Conservation (phyloP, 139 green algal species). For the Volvox africanus region DNA sequence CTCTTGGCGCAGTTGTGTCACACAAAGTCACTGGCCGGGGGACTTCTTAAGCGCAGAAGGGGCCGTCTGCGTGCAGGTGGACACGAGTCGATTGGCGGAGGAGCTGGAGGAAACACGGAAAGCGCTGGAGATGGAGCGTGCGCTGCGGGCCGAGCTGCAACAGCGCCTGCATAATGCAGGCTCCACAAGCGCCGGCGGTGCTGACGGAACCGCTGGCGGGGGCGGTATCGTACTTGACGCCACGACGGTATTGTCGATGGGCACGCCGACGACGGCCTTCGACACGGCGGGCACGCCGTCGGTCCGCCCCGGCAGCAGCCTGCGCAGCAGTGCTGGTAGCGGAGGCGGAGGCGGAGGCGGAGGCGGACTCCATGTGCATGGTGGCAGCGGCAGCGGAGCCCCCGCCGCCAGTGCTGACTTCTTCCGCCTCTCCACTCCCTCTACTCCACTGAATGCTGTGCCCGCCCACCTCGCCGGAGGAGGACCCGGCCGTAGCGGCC, state of each 20-base stretch:
- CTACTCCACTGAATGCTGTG: constrained; percentile 23
- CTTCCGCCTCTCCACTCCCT: constrained; percentile 41
- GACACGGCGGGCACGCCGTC: not conserved
- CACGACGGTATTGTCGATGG: not conserved
- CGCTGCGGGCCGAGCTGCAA: constrained; percentile 36
- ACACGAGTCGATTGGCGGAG: constrained; percentile 1
- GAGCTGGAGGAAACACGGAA: constrained; percentile 37
- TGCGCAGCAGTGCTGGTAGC: constrained; percentile 15
- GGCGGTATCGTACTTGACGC: not conserved
- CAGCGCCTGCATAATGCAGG: constrained; percentile 2
- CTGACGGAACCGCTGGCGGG: not conserved
- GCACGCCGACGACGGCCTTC: constrained; percentile 27
- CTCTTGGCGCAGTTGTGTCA: too few species aligned
- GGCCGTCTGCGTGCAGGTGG: too few species aligned
- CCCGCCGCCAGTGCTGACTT: not conserved
- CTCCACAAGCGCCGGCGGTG: not conserved
- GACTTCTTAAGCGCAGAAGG: too few species aligned
- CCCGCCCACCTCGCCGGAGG: not conserved
- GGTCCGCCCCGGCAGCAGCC: not conserved
- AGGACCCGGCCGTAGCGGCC: not conserved
- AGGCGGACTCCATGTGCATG: not conserved
- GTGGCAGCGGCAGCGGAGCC: not conserved
- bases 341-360: not conserved
- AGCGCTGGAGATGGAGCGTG: constrained; percentile 40
- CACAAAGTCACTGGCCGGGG: too few species aligned